Evolutionary conservation across 352 stramenopile species (phyloP).

Genomic region (Stephanocyclus meneghinianus): DNA sequence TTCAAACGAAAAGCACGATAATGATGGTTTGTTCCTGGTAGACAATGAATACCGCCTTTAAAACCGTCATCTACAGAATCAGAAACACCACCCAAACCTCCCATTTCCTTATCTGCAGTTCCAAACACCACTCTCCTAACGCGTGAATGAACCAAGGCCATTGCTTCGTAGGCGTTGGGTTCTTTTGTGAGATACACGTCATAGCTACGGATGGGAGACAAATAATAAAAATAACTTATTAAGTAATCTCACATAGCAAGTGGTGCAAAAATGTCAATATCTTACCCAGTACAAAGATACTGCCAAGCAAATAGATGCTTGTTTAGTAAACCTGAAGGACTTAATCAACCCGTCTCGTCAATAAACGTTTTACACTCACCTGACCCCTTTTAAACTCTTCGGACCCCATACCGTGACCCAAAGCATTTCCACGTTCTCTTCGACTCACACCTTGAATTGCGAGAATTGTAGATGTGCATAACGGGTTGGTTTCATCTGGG

Average conservation of each 20-base stretch:
- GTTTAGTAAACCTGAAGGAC: constrained; percentile 3
- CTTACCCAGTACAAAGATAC: constrained; percentile 78
- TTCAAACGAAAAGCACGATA: constrained; percentile 64
- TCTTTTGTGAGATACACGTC: constrained; percentile 73
- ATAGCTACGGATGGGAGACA: constrained; percentile 22
- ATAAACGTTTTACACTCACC: constrained; percentile 13
- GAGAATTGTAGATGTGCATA: constrained; percentile 63
- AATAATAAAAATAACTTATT: not conserved
- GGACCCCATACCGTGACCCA: constrained; percentile 43
- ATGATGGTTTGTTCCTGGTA: constrained; percentile 77
- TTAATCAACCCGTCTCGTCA: not conserved
- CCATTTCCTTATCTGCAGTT: constrained; percentile 28
- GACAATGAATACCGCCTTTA: constrained; percentile 51
- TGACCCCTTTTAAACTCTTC: constrained; percentile 37
- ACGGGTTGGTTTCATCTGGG: constrained; percentile 52
- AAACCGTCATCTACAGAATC: constrained; percentile 8
- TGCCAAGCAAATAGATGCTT: constrained; percentile 16
- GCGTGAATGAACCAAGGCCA: constrained; percentile 73
- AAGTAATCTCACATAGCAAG: not conserved
- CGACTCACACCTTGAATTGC: constrained; percentile 77
- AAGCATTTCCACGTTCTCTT: constrained; percentile 56
- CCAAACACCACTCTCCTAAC: constrained; percentile 68
- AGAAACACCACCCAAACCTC: constrained; percentile 29
- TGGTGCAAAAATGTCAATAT: not conserved
- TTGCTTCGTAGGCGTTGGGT: constrained; percentile 74